phyloP scores from a whole-genome alignment of 2,329 filamentous ascomycete genomes.

The Colletotrichum graminicola region DNA sequence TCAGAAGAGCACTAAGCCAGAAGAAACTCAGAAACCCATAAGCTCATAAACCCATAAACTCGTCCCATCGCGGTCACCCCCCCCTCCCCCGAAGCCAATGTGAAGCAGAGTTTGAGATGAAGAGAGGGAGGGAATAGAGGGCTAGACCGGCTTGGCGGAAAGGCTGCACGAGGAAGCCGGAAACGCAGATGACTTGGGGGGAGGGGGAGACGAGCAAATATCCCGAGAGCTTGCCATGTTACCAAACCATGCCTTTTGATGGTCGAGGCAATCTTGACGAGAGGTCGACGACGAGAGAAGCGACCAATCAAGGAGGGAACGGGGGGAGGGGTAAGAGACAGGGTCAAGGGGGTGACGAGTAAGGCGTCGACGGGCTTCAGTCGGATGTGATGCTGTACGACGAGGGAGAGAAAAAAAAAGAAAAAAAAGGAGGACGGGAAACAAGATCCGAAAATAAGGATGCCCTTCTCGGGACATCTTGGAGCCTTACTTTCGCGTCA shows the following conservation, averaged over 20 bases:
- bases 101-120: background rate
- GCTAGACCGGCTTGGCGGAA: background rate
- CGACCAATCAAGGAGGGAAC: background rate
- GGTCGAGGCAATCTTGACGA: background rate
- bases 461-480: background rate
- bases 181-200: background rate
- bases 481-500: background rate
- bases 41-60: background rate
- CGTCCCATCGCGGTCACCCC: background rate
- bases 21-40: background rate
- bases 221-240: background rate
- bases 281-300: background rate
- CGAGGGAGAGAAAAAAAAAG: background rate
- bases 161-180: background rate
- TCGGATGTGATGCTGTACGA: background rate
- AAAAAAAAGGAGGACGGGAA: background rate
- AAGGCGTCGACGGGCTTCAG: constrained; percentile 12
- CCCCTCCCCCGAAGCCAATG: background rate
- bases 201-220: no score
- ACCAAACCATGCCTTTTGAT: background rate
- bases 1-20: background rate
- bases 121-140: background rate
- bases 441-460: background rate
- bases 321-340: background rate
- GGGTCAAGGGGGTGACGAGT: background rate